phyloP scores from a whole-genome alignment of 2,329 filamentous ascomycete species.

The Epichloe gansuensis region DNA sequence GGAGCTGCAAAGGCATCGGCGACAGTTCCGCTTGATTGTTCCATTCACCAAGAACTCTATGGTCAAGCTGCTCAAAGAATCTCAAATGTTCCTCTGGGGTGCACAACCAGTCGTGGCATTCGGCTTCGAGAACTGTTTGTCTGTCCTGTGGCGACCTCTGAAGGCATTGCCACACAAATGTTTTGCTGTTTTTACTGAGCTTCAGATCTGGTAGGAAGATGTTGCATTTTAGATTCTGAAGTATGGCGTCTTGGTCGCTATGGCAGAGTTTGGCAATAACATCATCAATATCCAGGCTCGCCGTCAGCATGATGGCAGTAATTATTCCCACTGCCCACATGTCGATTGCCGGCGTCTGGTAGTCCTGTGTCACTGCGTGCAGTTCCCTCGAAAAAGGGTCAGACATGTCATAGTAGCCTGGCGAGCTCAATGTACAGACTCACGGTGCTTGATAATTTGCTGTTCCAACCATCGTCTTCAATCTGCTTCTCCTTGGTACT shows the following conservation, averaged over 20 bases:
- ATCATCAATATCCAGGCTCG: conserved; percentile 7
- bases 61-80: conserved; percentile 21
- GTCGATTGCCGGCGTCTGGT: conserved; percentile 29
- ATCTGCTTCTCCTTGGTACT: conserved; percentile 26
- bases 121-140: conserved; percentile 17
- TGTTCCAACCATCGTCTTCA: conserved; percentile 34
- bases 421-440: conserved; percentile 11
- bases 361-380: conserved; percentile 5
- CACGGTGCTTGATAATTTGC: conserved; percentile 37
- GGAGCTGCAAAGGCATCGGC: conserved; percentile 23
- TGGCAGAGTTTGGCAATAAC: conserved; percentile 15
- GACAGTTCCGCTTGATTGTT: conserved; percentile 14
- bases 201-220: conserved; percentile 8
- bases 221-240: conserved; percentile 7
- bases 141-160: conserved; percentile 15
- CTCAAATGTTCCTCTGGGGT: conserved; percentile 17
- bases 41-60: conserved; percentile 16
- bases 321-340: conserved; percentile 41
- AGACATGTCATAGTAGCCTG: conserved; percentile 1
- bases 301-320: conserved; percentile 23
- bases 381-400: conserved; percentile 25
- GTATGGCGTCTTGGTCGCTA: conserved; percentile 16
- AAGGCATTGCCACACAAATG: conserved; percentile 21
- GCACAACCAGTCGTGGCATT: conserved; percentile 22
- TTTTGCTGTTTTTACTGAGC: conserved; percentile 15